Conservation (phyloP, 306 rosid species). For the Cicer bijugum region DNA sequence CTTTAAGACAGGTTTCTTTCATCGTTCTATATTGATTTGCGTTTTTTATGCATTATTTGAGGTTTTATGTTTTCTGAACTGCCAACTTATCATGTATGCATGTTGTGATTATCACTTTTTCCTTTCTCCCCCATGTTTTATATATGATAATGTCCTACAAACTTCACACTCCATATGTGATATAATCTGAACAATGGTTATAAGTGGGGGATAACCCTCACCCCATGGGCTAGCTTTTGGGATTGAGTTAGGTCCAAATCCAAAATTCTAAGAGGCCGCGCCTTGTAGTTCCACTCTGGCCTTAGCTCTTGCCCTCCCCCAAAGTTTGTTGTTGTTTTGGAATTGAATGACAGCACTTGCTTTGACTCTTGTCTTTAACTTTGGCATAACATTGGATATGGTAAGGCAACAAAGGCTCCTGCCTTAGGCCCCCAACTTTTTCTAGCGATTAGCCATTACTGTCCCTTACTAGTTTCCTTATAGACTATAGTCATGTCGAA, state of each 20-base stretch:
- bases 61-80: constrained; percentile 37
- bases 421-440: no score
- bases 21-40: constrained; percentile 15
- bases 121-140: not conserved
- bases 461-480: no score
- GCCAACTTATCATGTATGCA: constrained; percentile 32
- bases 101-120: not conserved
- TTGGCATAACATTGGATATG: not conserved
- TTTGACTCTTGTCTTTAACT: not conserved
- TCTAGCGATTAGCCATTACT: no score
- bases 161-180: not conserved
- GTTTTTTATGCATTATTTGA: constrained; percentile 12
- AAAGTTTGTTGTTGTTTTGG: not conserved
- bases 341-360: not conserved
- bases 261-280: not conserved
- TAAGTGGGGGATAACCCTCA: not conserved
- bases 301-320: constrained; percentile 2
- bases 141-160: not conserved
- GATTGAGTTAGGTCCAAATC: not conserved
- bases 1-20: constrained; percentile 73
- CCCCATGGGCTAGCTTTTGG: not conserved
- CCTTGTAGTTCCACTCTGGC: not conserved
- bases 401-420: no score
- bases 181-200: not conserved
- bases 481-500: no score